Conservation (phyloP, 2,329 filamentous ascomycete species). For the Exophiala calicioides region DNA sequence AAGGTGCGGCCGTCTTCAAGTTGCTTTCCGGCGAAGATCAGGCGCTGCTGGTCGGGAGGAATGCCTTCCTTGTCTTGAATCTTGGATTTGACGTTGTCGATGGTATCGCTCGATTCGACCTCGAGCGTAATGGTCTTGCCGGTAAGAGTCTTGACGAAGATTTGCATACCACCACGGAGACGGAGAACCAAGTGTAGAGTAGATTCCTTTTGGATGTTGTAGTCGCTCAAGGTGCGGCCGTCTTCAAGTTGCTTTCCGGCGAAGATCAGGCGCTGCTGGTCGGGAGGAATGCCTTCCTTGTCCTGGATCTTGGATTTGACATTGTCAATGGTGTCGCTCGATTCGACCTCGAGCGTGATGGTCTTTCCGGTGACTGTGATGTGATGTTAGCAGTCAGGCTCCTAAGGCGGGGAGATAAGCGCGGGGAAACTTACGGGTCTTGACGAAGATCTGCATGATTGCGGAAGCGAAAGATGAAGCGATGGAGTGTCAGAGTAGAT, state of each 20-base stretch:
- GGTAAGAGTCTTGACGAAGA: slow-evolving; percentile 60
- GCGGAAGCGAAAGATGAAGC: slow-evolving; percentile 33
- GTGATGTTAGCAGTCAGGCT: slow-evolving; percentile 39
- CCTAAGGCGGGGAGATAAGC: slow-evolving; percentile 28
- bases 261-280: slow-evolving; percentile 61
- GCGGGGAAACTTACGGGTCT: slow-evolving; percentile 72
- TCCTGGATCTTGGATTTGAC: slow-evolving; percentile 62
- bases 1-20: slow-evolving; percentile 91
- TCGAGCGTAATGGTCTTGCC: slow-evolving; percentile 68
- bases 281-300: slow-evolving; percentile 61
- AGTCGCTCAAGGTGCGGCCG: slow-evolving; percentile 56
- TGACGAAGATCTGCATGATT: slow-evolving; percentile 97
- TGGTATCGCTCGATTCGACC: slow-evolving; percentile 76
- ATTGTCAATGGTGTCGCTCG: slow-evolving; percentile 53
- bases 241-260: slow-evolving; percentile 61
- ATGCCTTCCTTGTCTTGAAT: slow-evolving; percentile 98
- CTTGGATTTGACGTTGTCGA: slow-evolving; percentile 96
- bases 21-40: slow-evolving; percentile 96
- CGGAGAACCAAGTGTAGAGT: slow-evolving; percentile 75
- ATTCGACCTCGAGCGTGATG: slow-evolving; percentile 54
- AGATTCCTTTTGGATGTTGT: slow-evolving; percentile 62
- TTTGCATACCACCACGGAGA: slow-evolving; percentile 59
- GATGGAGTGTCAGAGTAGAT: slow-evolving; percentile 7
- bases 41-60: slow-evolving; percentile 89
- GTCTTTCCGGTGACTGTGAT: slow-evolving; percentile 61